phyloP scores from a whole-genome alignment of 768 basidiomycete species.

The Tephrocybe sp. region DNA sequence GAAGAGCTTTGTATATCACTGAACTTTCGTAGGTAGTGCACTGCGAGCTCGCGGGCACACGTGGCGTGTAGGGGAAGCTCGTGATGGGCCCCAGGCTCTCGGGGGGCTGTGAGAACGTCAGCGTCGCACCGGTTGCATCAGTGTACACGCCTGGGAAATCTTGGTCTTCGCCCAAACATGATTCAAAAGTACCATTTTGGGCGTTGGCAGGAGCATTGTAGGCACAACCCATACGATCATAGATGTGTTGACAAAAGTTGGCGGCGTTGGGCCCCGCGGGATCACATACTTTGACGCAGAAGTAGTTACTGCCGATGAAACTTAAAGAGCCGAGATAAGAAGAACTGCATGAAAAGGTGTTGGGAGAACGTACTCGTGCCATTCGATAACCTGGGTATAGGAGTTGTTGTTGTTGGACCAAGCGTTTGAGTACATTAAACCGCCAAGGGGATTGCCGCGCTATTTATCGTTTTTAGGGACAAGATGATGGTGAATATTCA shows the following conservation, averaged over 20 bases:
- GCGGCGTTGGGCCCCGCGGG: slow-evolving; percentile 39
- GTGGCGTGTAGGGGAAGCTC: slow-evolving; percentile 38
- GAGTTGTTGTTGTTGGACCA: slow-evolving; percentile 27
- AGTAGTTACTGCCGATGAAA: slow-evolving; percentile 51
- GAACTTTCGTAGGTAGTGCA: slow-evolving; percentile 24
- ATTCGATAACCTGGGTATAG: slow-evolving; percentile 49
- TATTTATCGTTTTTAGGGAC: slow-evolving; percentile 2
- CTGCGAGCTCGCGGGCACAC: slow-evolving; percentile 35
- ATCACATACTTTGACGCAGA: slow-evolving; percentile 65
- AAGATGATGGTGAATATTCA: not conserved
- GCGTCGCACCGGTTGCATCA: slow-evolving; percentile 15
- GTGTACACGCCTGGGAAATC: slow-evolving; percentile 24
- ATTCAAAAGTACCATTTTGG: slow-evolving; percentile 45
- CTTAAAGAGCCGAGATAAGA: slow-evolving; percentile 27
- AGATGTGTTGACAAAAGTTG: slow-evolving; percentile 56
- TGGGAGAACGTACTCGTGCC: slow-evolving; percentile 44
- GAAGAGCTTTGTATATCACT: slow-evolving; percentile 15
- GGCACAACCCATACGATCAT: slow-evolving; percentile 56
- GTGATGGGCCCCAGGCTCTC: slow-evolving; percentile 40
- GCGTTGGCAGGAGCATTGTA: slow-evolving; percentile 63
- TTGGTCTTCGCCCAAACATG: slow-evolving; percentile 52
- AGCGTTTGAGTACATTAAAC: slow-evolving; percentile 19
- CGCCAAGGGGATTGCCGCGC: slow-evolving; percentile 16
- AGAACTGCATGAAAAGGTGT: slow-evolving; percentile 8
- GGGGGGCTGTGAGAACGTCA: slow-evolving; percentile 40